phyloP scores from a whole-genome alignment of 2,329 filamentous ascomycete species.

The Chaetomiaceae sp. region DNA sequence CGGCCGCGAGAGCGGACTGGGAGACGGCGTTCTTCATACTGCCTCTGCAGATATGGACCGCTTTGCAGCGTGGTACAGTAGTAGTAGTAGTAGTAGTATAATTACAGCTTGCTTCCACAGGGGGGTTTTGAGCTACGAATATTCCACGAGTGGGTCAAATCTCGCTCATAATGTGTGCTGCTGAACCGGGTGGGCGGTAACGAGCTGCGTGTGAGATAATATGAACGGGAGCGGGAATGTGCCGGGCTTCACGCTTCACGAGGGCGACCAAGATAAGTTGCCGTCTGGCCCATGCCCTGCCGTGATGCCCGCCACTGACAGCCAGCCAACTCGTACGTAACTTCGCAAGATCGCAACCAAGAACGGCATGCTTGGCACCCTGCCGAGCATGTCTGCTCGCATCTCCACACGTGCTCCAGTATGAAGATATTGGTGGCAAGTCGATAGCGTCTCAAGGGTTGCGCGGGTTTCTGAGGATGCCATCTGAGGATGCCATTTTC shows the following conservation, averaged over 20 bases:
- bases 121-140: no score
- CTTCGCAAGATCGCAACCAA: not conserved
- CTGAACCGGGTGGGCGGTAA: slow-evolving; percentile 14
- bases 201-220: not conserved
- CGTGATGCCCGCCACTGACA: not conserved
- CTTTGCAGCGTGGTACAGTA: no score
- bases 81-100: no score
- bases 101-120: no score
- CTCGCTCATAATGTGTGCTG: not conserved
- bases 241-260: not conserved
- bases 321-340: not conserved
- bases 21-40: slow-evolving; percentile 18
- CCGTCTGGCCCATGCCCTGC: no score
- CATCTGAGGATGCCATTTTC: slow-evolving; percentile 10
- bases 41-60: no score
- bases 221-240: not conserved
- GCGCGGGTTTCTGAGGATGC: not conserved
- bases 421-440: not conserved
- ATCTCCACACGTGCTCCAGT: not conserved
- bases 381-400: not conserved
- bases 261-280: no score
- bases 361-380: not conserved
- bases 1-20: slow-evolving; percentile 15
- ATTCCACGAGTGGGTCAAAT: no score
- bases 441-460: not conserved